A percentile compares a stretch with the other conserved stretches of the same genome.
Conservation (phyloP, 2,329 filamentous ascomycete genomes). For the Botrytis aclada region DNA sequence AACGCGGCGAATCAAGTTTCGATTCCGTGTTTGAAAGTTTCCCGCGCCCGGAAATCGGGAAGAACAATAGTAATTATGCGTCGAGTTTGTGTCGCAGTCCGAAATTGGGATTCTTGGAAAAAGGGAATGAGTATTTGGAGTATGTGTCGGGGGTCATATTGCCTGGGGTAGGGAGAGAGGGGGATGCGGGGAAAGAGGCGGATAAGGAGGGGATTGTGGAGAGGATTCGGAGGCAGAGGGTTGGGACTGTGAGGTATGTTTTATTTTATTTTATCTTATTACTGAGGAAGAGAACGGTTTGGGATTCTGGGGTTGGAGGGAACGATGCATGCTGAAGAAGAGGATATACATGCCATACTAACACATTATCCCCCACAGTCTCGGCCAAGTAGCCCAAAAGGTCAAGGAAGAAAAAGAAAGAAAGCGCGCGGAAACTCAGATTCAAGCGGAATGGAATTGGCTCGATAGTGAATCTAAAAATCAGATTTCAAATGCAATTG, state of each 20-base stretch:
- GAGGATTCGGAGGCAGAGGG: slow-evolving; percentile 29
- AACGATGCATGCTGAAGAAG: background rate
- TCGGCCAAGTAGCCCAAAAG: slow-evolving; percentile 5
- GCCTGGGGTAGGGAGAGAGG: background rate
- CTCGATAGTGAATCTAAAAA: slow-evolving; percentile 8
- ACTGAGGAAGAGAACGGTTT: accelerated
- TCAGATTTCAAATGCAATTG: background rate
- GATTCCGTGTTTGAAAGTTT: slow-evolving; percentile 15
- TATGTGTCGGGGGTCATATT: background rate
- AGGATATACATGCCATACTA: background rate
- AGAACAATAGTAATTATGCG: background rate
- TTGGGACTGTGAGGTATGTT: slow-evolving; percentile 11
- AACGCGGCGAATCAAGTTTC: background rate
- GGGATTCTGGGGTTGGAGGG: background rate
- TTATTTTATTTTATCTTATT: background rate
- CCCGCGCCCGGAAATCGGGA: slow-evolving; percentile 2
- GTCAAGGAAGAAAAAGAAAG: slow-evolving; percentile 2
- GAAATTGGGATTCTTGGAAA: background rate
- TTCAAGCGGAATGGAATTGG: background rate
- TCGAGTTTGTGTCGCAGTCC: background rate
- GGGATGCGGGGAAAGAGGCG: background rate
- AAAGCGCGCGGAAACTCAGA: background rate
- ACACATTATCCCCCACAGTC: background rate
- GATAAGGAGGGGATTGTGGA: slow-evolving; percentile 27
- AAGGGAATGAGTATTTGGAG: slow-evolving; percentile 14